Base-by-base conservation (phyloP, 2,329 filamentous ascomycete genomes). In the Sarocladium strictum region DNA sequence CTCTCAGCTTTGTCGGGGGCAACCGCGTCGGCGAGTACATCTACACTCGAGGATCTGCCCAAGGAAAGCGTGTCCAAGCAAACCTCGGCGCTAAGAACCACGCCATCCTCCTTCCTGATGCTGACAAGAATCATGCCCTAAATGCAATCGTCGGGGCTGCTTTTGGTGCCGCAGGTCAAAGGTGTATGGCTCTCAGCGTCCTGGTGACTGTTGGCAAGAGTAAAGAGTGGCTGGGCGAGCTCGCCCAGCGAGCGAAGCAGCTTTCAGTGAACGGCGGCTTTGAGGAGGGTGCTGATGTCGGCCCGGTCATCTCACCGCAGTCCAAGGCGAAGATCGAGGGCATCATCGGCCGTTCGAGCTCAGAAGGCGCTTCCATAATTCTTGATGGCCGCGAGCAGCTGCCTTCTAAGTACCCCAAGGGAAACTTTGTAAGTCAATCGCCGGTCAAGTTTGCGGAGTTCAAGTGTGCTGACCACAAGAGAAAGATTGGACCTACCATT, bases 1-100 rank as follows among this genome's bases (percentile, higher is more conserved):
- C 87, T 49, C 80, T 91, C 63, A 85, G 80, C 68, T 91, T 91
- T 63, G 87, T 91, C 37, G 87, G 87, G 57, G 82, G 84, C 70
- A 90, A 90, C 76, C 86, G 87, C 75, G 87, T 87, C n/a, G 87
- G 87, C 64, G 85, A 90, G 71, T 90, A 91, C 73, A 90, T 91
- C 67, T 90, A 83, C 69, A 68, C 75, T 49, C 80, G 86, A 54
- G 87, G 81, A n/a, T 87, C 85, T 2, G 86, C 85, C 61, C 87
- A 90, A 62, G 87, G 87, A 63, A 91, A 91, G 77, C 83, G 87
- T 62, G 86, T 89, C 17, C 87, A 91, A 71, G 87, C 87, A 65
- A 90, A 91, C 71, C 72, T 91, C 58, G 87, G 87, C 40, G 87
- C 87, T 57, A 90, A 91, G 79, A 91, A 90, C 76, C 87, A 91